phyloP scores from a whole-genome alignment of 2,329 filamentous ascomycete genomes.

The Aureobasidium sp. region DNA sequence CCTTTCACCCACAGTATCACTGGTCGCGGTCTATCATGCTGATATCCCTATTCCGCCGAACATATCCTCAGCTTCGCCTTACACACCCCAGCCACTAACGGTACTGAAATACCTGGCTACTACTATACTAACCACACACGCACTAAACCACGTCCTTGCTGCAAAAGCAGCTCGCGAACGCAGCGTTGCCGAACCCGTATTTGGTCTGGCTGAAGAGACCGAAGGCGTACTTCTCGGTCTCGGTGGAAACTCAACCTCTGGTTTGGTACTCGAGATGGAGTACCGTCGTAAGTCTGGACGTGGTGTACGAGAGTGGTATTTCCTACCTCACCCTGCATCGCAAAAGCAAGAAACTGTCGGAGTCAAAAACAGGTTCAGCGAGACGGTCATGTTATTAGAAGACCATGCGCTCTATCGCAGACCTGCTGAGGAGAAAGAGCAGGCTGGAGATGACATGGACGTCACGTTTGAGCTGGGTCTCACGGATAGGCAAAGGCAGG shows the following conservation, averaged over 20 bases:
- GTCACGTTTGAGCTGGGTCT: slow-evolving; percentile 81
- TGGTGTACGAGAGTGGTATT: slow-evolving; percentile 64
- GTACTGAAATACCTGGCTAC: slow-evolving; percentile 82
- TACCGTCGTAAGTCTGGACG: slow-evolving; percentile 76
- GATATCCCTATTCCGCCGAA: slow-evolving; percentile 58
- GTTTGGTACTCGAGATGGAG: slow-evolving; percentile 76
- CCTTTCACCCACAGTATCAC: slow-evolving; percentile 59
- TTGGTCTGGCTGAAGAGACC: slow-evolving; percentile 67
- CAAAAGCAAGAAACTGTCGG: slow-evolving; percentile 16
- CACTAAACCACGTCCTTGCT: slow-evolving; percentile 66
- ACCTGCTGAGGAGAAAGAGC: slow-evolving; percentile 33
- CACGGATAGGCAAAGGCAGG: slow-evolving; percentile 82
- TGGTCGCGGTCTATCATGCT: slow-evolving; percentile 74
- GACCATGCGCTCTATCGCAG: slow-evolving; percentile 66
- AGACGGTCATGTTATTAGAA: slow-evolving; percentile 55
- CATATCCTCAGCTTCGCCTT: slow-evolving; percentile 31
- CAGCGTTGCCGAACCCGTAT: slow-evolving; percentile 67
- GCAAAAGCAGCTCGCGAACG: slow-evolving; percentile 69
- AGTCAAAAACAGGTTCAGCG: slow-evolving; percentile 20
- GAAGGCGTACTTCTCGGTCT: slow-evolving; percentile 74
- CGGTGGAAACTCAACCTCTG: slow-evolving; percentile 45
- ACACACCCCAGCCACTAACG: slow-evolving; percentile 63
- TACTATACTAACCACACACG: slow-evolving; percentile 67
- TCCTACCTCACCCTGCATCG: slow-evolving; percentile 36
- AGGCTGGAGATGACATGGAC: slow-evolving; percentile 48